Evolutionary conservation across 371 early-diverging fungal genomes (phyloP), one percentile per base, ranked within the genome.

Genomic region (Catenaria anguillulae): DNA sequence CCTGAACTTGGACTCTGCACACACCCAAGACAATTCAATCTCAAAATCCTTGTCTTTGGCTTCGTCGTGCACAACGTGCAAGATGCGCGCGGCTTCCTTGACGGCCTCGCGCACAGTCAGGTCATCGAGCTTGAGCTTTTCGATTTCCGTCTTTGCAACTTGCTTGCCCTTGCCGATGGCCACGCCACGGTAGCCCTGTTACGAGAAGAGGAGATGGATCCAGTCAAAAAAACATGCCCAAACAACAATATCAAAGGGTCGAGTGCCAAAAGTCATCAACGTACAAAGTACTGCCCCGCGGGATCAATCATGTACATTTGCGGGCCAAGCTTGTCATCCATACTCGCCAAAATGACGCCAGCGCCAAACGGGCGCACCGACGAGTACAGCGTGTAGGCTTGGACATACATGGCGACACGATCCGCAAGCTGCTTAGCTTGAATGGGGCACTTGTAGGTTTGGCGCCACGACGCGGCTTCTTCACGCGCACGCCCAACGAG

Each of bases 41-140:
- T 97, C 97, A 78, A 94, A 93, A 50, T 90, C 90, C 75, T 92
- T 94, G 75, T 97, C 97, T 77, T 97, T 96, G 62, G 85, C 83
- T 55, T 95, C 94, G 70, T 95, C 97, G 67, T 97, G 98, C 52
- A 88, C 93, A 42, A 87, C 78, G 70, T 96, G 83, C 66, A 97
- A 92, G 89, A 97, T 96, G 72, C 90, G 79, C 2, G 98, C 93
- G 48, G 92, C 95, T 64, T 91, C 90, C 71, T 87, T 90, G 37
- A 92, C 89, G 33, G 93, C 96, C 66, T 97, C 87, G 33, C 84
- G 84, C 56, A 80, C 85, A 17, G 89, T 84, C 81, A 97, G 75
- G 42, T 87, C 79, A 15, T 81, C 78, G 56, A 95, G 73, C 63
- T 93, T 85, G 56, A 97, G 78, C 73, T 96, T 97, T 64, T 97